These are phyloP conservation scores for Hygrophorus pudorinus DNA, from an alignment of 768 basidiomycete genomes.

Conservation along the genomic window DNA sequence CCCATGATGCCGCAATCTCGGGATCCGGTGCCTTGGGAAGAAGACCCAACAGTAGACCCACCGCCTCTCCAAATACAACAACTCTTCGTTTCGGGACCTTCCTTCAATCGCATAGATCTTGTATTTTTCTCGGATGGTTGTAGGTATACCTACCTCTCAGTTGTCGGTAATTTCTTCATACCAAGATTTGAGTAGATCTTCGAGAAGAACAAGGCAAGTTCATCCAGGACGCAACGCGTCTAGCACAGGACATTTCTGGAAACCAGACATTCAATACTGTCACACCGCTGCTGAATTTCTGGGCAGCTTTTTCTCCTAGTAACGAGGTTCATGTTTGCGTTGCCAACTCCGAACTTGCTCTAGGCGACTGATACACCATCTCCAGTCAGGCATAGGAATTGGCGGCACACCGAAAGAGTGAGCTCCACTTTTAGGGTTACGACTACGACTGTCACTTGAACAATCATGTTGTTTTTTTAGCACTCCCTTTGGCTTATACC, in stretches of 20 bases:
- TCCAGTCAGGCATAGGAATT: constrained; percentile 62
- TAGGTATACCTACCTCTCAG: constrained; percentile 24
- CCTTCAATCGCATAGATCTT: constrained; percentile 59
- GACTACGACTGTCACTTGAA: background rate
- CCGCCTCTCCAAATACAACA: constrained; percentile 48
- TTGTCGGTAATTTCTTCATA: background rate
- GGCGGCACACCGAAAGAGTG: constrained; percentile 64
- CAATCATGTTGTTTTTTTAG: constrained; percentile 25
- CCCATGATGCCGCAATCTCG: too few species aligned
- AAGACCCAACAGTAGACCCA: background rate
- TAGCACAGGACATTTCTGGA: constrained; percentile 58
- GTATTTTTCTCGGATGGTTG: constrained; percentile 77
- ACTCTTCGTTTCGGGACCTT: constrained; percentile 50
- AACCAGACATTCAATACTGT: constrained; percentile 76
- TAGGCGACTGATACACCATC: background rate
- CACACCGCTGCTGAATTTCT: constrained; percentile 68
- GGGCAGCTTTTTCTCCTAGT: constrained; percentile 72
- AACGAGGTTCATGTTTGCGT: constrained; percentile 39
- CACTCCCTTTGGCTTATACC: constrained; percentile 67
- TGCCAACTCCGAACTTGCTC: too few species aligned
- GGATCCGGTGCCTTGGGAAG: background rate
- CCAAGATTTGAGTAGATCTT: constrained; percentile 32
- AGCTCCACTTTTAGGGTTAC: constrained; percentile 8
- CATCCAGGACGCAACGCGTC: constrained; percentile 50
- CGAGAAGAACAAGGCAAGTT: constrained; percentile 51